These are phyloP conservation scores for Celoporthe dispersa DNA, from an alignment of 2,329 filamentous ascomycete species.

Conservation along the genomic window DNA sequence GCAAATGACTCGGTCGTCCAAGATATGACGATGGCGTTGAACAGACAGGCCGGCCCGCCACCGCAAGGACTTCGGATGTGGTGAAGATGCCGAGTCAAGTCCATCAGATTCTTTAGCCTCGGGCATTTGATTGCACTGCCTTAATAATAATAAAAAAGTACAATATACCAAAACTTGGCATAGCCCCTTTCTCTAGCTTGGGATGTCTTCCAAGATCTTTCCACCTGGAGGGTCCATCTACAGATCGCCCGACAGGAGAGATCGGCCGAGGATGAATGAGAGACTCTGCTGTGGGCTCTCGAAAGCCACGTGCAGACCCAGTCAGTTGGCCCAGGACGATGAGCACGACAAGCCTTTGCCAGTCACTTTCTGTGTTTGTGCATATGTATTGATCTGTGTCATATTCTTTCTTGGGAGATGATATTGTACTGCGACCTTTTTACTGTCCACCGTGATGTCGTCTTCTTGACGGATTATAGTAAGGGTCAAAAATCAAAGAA, in stretches of 20 bases:
- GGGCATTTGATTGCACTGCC: not conserved
- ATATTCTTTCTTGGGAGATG: not conserved
- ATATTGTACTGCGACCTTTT: not conserved
- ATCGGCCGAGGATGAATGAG: not conserved
- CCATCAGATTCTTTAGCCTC: not conserved
- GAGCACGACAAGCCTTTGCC: not conserved
- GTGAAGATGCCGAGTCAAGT: not conserved
- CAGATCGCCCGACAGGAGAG: not conserved
- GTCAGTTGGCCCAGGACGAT: not conserved
- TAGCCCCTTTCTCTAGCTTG: not conserved
- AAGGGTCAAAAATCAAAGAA: not conserved
- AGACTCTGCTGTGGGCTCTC: not conserved
- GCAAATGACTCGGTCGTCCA: not conserved
- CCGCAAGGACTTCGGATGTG: not conserved
- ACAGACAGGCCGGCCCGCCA: not conserved
- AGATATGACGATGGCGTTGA: constrained; percentile 1
- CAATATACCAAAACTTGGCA: not conserved
- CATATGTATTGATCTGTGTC: no score
- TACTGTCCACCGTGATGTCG: not conserved
- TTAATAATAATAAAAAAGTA: no score
- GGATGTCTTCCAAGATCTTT: not conserved
- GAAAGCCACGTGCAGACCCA: not conserved
- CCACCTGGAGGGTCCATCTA: not conserved
- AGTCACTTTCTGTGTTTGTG: no score
- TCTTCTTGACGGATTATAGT: not conserved